Conservation (phyloP, 306 rosid genomes). For the Erythrophleum fordii region DNA sequence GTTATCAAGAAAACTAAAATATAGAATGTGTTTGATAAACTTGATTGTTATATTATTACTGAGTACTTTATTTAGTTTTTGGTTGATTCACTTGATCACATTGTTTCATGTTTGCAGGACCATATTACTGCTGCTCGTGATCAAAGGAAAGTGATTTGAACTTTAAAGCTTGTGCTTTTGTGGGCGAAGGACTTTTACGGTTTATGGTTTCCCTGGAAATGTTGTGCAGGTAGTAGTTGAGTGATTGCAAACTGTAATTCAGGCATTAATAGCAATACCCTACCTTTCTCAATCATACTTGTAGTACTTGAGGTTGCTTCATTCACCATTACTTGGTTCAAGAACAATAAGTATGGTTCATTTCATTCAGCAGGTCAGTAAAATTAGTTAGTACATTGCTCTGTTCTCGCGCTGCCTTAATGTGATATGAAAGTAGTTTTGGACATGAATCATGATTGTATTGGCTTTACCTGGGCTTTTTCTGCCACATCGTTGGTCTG, state of each 20-base stretch:
- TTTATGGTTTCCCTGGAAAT: slow-evolving; percentile 12
- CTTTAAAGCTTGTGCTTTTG: slow-evolving; percentile 34
- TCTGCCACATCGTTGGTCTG: not conserved
- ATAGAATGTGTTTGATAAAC: not conserved
- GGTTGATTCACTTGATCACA: slow-evolving; percentile 31
- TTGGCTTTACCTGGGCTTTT: not conserved
- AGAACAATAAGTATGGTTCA: not conserved
- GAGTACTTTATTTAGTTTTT: not conserved
- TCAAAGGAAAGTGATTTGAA: slow-evolving; percentile 72
- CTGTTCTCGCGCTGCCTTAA: not conserved
- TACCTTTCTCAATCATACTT: not conserved
- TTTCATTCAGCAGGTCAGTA: not conserved
- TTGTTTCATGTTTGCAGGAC: slow-evolving; percentile 66
- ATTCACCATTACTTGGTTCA: not conserved
- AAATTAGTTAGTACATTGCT: not conserved
- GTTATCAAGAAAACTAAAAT: not conserved
- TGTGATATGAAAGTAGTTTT: not conserved
- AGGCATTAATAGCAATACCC: not conserved
- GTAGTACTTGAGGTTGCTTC: not conserved
- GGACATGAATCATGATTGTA: not conserved
- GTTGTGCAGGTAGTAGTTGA: not conserved
- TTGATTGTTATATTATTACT: not conserved
- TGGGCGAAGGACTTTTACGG: slow-evolving; percentile 26
- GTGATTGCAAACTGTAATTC: not conserved
- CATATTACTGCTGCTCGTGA: slow-evolving; percentile 88